These are phyloP conservation scores for Akanthomyces uredinophilus DNA, from an alignment of 2,329 filamentous ascomycete genomes.

Conservation along the genomic window DNA sequence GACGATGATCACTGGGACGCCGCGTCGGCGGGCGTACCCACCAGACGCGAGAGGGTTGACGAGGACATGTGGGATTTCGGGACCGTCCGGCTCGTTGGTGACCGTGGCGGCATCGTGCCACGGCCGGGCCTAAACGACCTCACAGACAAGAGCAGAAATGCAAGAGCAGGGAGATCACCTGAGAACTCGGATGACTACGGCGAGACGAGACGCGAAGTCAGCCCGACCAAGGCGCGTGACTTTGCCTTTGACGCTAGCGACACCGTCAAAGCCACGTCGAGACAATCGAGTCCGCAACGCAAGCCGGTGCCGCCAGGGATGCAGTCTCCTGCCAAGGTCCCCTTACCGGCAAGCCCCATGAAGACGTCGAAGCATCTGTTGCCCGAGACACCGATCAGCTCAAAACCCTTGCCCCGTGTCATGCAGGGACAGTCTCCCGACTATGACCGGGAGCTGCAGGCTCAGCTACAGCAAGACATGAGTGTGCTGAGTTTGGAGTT, in stretches of 20 bases:
- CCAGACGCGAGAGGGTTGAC: constrained; percentile 53
- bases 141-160: constrained; percentile 78
- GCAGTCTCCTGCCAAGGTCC: constrained; percentile 53
- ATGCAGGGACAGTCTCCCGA: constrained; percentile 49
- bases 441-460: constrained; percentile 56
- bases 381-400: constrained; percentile 41
- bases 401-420: constrained; percentile 43
- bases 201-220: constrained; percentile 45
- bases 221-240: constrained; percentile 48
- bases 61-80: constrained; percentile 99
- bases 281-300: constrained; percentile 56
- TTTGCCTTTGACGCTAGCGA: constrained; percentile 42
- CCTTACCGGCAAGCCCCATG: constrained; percentile 46
- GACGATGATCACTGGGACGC: constrained; percentile 58
- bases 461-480: constrained; percentile 61
- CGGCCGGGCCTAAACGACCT: constrained; percentile 61
- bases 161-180: constrained; percentile 53
- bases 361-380: constrained; percentile 27
- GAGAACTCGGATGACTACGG: constrained; percentile 47
- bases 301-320: constrained; percentile 39
- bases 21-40: constrained; percentile 46
- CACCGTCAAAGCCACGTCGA: constrained; percentile 53
- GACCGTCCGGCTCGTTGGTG: constrained; percentile 77
- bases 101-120: constrained; percentile 52
- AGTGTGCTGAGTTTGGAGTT: constrained; percentile 46